Evolutionary conservation across 331 rosid genomes (phyloP), one percentile per base, ranked within the genome.

Genomic region (Malus hybrid): DNA sequence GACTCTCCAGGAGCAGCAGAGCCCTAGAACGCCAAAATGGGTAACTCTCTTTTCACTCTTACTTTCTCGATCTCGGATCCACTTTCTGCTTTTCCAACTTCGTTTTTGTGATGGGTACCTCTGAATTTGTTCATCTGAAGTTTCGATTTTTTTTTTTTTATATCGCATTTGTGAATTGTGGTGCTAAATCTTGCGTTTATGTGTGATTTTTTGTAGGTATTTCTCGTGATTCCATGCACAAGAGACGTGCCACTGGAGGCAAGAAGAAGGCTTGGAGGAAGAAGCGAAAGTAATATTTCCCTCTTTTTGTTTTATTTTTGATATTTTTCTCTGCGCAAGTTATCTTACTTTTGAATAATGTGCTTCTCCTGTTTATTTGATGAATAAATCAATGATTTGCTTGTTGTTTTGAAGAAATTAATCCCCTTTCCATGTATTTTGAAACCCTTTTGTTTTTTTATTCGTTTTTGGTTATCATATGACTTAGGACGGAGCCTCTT

Each of bases 201-300:
- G 63, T 65, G 8, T 72, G 74, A 2, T 42, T 33, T 3, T 71
- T 9, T 31, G 1, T 42, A 85, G 86, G 93, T 82, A 89, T 89
- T 33, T 89, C 91, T 74, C 90, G 94, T 65, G 94, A 87, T 82
- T 89, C 93, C 71, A 89, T 89, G 93, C 93, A 89, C 86, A 89
- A 89, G 88, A 80, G 93, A 75, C 91, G 89, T 67, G 91, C 91
- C 83, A 89, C 93, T 57, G 93, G 93, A 57, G 93, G 93, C 74
- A 86, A 88, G 89, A 86, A 88, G 88, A 88, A 88, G 83, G 89
- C 89, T 19, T 88, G 93, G 93, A 89, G 93, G 77, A 89, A 87
- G 87, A 89, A 89, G 90, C 81, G 91, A 84, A 89, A 89, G 94
- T 87, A 83, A 82, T n/a, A 4, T 59, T 39, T 57, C 15, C 13